phyloP scores from a whole-genome alignment of 345 rosid species.

The Eucalyptus rudis region DNA sequence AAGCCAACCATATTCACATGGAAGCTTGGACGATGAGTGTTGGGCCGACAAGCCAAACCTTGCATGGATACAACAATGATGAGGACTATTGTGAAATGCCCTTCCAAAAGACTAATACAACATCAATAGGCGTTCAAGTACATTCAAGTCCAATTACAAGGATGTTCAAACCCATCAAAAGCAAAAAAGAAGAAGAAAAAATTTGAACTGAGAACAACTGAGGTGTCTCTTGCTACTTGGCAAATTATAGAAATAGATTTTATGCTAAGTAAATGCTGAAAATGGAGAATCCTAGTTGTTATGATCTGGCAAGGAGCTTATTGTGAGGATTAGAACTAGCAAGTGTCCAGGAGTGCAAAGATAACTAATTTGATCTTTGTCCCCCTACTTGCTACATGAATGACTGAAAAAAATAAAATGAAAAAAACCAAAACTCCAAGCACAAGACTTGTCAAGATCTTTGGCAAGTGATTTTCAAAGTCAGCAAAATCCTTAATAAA shows the following conservation, averaged over 20 bases:
- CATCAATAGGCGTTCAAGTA: not conserved
- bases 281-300: not conserved
- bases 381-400: not conserved
- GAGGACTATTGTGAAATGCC: not conserved
- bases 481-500: not conserved
- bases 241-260: not conserved
- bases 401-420: not conserved
- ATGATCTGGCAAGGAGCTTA: not conserved
- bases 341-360: not conserved
- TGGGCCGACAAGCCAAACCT: slow-evolving; percentile 98
- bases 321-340: not conserved
- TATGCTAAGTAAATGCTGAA: not conserved
- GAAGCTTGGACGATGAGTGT: slow-evolving; percentile 94
- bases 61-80: slow-evolving; percentile 6
- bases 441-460: not conserved
- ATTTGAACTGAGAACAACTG: not conserved
- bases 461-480: not conserved
- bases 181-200: not conserved
- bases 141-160: not conserved
- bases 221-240: not conserved
- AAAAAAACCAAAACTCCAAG: not conserved
- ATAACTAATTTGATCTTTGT: not conserved
- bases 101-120: not conserved
- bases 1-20: slow-evolving; percentile 92
- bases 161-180: not conserved